Conservation (phyloP, 2,329 filamentous ascomycete species). For the Fusarium praegraminearum region DNA sequence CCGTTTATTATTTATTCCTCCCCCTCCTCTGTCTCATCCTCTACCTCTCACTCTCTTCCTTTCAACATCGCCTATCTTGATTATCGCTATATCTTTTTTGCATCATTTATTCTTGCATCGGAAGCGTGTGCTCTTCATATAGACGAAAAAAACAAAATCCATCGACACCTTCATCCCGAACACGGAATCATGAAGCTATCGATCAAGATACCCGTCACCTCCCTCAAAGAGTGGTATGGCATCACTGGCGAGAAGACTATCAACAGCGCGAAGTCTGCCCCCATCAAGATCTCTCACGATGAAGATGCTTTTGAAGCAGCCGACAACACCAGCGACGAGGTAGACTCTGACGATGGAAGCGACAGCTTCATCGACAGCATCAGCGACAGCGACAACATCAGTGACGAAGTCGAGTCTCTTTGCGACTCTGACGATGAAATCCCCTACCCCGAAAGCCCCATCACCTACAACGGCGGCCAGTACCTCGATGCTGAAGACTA, state of each 20-base stretch:
- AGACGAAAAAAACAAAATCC: not conserved
- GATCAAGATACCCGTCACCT: not conserved
- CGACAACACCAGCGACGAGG: not conserved
- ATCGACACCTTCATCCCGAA: not conserved
- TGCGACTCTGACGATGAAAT: not conserved
- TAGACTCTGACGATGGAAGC: not conserved
- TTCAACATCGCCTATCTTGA: not conserved
- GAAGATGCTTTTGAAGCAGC: not conserved
- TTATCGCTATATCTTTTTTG: not conserved
- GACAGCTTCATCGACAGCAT: not conserved
- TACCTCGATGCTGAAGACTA: not conserved
- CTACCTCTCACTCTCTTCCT: not conserved
- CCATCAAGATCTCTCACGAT: not conserved
- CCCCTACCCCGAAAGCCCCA: not conserved
- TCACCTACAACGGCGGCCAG: not conserved
- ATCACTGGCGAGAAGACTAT: not conserved
- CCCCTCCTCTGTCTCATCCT: not conserved
- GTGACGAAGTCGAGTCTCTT: not conserved
- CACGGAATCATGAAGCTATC: not conserved
- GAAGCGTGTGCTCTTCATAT: not conserved
- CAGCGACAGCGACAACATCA: not conserved
- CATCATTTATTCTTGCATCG: not conserved
- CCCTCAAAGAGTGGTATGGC: not conserved
- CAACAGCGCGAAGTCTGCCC: not conserved
- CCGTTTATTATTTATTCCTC: too few species aligned